Base-by-base conservation (phyloP, 208 protist genomes). In the Giardia muris region DNA sequence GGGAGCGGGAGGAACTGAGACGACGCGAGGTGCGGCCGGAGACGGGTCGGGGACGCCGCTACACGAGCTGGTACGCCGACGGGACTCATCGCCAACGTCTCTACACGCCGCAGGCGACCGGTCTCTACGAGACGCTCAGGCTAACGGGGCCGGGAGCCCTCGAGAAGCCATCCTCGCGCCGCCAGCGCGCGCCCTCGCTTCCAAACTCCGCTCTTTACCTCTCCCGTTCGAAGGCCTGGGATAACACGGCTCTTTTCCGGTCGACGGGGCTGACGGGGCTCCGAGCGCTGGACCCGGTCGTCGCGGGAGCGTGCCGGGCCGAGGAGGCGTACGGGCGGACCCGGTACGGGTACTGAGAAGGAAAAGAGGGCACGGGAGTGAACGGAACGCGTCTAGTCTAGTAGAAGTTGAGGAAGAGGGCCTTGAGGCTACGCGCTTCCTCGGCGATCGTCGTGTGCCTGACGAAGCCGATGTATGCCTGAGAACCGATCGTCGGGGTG, bases 351-450 rank as follows among this genome's bases (percentile, higher is more conserved):
- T n/a, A n/a, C n/a, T n/a, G n/a, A n/a, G n/a, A n/a, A n/a, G n/a
- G n/a, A n/a, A n/a, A n/a, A n/a, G n/a, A n/a, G n/a, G n/a, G n/a
- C n/a, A n/a, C n/a, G n/a, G n/a, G n/a, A n/a, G n/a, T n/a, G n/a
- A n/a, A n/a, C n/a, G n/a, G n/a, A n/a, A n/a, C n/a, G n/a, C n/a
- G n/a, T n/a, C n/a, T n/a, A n/a, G n/a, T n/a, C 48, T 46, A 90
- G 19, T 47, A 47, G 42, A 90, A 90, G 45, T 90, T 43, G 30
- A 90, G 48, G n/a, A 47, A 90, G 43, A 90, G n/a, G 42, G 87
- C 2, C 45, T 90, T 90, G 10, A 90, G 43, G 2, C 1, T 45
- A 2, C 87, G n/a, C 1, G 87, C 87, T 46, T 90, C 87, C n/a
- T 90, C 87, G 45, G 42, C 4, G 43, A 90, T 90, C 2, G 2